Percentiles rank a stretch among this genome's conserved stretches.
Evolutionary conservation across 768 basidiomycete genomes (phyloP).

Genomic region (Pleurotus tuber-regium): DNA sequence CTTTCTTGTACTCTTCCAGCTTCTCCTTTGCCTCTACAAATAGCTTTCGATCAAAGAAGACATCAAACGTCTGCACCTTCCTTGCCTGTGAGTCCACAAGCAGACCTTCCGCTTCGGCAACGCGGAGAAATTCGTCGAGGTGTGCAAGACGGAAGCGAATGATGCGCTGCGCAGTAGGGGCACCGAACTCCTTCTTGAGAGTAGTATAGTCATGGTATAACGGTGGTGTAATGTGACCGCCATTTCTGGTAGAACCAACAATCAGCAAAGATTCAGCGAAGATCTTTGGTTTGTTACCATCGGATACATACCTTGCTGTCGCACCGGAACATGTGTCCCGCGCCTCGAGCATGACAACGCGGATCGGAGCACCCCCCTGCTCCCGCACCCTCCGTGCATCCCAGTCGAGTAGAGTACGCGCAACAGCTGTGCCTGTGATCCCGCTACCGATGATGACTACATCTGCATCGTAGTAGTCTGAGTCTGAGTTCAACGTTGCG

Average conservation of each 20-base stretch:
- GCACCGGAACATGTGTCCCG: constrained; percentile 74
- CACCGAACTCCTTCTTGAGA: constrained; percentile 46
- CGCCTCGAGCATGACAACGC: constrained; percentile 78
- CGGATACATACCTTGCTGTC: constrained; percentile 61
- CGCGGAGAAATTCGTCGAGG: constrained; percentile 41
- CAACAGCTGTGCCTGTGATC: constrained; percentile 66
- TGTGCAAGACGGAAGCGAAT: constrained; percentile 64
- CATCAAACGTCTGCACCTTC: constrained; percentile 56
- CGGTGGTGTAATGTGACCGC: constrained; percentile 63
- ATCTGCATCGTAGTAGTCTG: constrained; percentile 43
- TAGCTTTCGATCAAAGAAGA: constrained; percentile 39
- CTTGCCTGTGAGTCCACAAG: constrained; percentile 55
- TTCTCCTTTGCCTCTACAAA: constrained; percentile 41
- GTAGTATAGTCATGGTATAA: constrained; percentile 56
- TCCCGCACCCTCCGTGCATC: constrained; percentile 5
- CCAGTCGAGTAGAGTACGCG: constrained; percentile 45
- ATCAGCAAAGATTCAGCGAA: not conserved
- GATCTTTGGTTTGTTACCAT: too few relatives aligned
- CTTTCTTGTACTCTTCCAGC: constrained; percentile 42
- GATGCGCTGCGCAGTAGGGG: constrained; percentile 44
- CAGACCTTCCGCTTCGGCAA: constrained; percentile 53
- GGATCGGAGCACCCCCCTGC: constrained; percentile 24
- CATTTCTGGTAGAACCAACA: constrained; percentile 45
- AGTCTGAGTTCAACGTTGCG: constrained; percentile 33
- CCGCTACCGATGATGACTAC: constrained; percentile 77